A percentile compares a stretch with the other conserved stretches of the same genome.
Evolutionary conservation across 2,329 filamentous ascomycete species (phyloP).

Genomic region (Furcasterigmium sp.): DNA sequence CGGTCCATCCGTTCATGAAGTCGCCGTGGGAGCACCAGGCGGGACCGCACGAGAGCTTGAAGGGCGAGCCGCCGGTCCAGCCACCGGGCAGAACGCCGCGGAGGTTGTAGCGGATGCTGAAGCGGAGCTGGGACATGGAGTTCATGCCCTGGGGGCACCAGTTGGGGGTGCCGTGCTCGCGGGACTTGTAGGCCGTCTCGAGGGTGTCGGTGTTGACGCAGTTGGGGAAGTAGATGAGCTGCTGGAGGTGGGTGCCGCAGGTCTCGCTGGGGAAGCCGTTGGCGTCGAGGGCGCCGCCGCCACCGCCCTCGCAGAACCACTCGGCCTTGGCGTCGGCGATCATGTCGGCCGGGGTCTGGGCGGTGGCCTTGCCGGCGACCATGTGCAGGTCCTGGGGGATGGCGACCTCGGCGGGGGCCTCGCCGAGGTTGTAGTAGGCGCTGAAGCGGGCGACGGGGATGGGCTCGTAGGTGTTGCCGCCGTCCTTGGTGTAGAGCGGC

Average conservation of each 20-base stretch:
- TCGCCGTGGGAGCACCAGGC: constrained; percentile 40
- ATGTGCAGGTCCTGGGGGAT: constrained; percentile 37
- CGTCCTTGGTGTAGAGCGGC: constrained; percentile 27
- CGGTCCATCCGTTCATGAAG: constrained; percentile 43
- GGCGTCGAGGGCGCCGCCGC: constrained; percentile 32
- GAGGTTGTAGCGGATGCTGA: constrained; percentile 41
- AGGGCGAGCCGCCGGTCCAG: constrained; percentile 35
- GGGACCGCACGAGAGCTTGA: constrained; percentile 34
- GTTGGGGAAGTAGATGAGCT: constrained; percentile 34
- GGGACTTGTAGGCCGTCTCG: constrained; percentile 18
- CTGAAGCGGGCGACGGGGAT: constrained; percentile 33
- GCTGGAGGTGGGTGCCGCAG: constrained; percentile 49
- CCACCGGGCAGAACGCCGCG: constrained; percentile 35
- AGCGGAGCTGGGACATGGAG: constrained; percentile 40
- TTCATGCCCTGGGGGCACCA: constrained; percentile 37
- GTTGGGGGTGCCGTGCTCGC: constrained; percentile 23
- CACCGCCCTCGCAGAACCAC: constrained; percentile 25
- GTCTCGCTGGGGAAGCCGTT: constrained; percentile 69
- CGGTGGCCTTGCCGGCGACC: constrained; percentile 33
- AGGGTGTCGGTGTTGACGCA: constrained; percentile 17
- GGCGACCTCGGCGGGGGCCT: constrained; percentile 32
- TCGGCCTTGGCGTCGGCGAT: constrained; percentile 14
- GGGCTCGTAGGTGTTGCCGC: constrained; percentile 21
- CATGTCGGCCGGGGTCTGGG: constrained; percentile 31
- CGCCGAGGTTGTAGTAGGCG: constrained; percentile 38